Base-by-base conservation (phyloP, 768 basidiomycete species). In the Hypsizygus marmoreus region DNA sequence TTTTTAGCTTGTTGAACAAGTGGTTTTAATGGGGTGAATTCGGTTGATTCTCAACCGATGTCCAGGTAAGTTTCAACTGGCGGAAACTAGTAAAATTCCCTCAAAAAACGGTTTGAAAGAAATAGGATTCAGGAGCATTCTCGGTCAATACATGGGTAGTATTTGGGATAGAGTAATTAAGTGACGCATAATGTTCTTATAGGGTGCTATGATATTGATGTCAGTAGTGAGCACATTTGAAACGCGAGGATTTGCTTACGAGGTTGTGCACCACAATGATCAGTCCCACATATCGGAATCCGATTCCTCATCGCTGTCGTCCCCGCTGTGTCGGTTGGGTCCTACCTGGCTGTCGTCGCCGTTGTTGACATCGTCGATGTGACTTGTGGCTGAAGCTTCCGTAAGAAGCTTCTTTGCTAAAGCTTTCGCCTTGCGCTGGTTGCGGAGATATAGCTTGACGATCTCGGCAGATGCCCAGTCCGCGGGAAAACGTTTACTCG, bases 381-480 rank as follows among this genome's bases (percentile, higher is more conserved):
- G 42, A 12, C 16, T 29, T 14, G 13, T 25, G 11, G n/a, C n/a
- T n/a, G n/a, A n/a, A n/a, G n/a, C n/a, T n/a, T n/a, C n/a, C n/a
- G n/a, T n/a, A n/a, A n/a, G n/a, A n/a, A n/a, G 11, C 20, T 43
- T 43, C 30, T 22, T 13, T 20, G 32, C 34, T 10, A 20, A 32
- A 7, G 32, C 23, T 5, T 4, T 34, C 16, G 20, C 30, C n/a
- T 43, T 43, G 20, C 42, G 30, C n/a, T 43, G 42, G 29, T 43
- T 43, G 7, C 42, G 42, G 19, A 43, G 42, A 24, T 43, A 43
- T 24, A 20, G 29, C 42, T 43, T 43, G 30, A 43, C 42, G 2
- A 43, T 32, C 22, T 43, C 42, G 2, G 31, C 42, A 10, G 14
- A 8, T 3, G 42, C 42, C 42, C 42, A 43, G 14, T 43, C 42